phyloP scores from a whole-genome alignment of 2,329 filamentous ascomycete genomes.

The Colletotrichum eleusines region DNA sequence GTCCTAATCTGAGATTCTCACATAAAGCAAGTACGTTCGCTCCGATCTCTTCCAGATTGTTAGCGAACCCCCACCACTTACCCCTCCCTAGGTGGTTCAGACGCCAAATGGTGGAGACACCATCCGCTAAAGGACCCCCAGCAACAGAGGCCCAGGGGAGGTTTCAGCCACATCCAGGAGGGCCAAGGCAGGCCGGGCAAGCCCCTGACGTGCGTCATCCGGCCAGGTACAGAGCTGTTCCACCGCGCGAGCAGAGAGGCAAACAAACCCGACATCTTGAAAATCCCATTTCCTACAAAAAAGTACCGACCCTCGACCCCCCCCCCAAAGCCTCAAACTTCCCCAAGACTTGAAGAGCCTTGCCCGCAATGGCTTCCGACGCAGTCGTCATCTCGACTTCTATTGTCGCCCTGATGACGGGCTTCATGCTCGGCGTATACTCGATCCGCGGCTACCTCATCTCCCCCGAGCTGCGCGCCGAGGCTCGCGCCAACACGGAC shows the following conservation, averaged over 20 bases:
- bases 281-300: conserved; percentile 26
- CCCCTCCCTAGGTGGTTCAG: conserved; percentile 30
- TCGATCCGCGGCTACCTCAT: conserved; percentile 71
- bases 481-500: conserved; percentile 66
- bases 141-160: conserved; percentile 23
- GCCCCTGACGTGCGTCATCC: conserved; percentile 41
- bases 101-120: conserved; percentile 27
- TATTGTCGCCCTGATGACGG: conserved; percentile 78
- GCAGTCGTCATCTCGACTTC: conserved; percentile 77
- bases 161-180: conserved; percentile 30
- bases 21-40: conserved; percentile 22
- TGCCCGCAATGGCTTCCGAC: conserved; percentile 21
- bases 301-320: conserved; percentile 1
- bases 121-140: conserved; percentile 17
- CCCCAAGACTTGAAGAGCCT: background rate
- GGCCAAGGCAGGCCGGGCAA: conserved; percentile 21
- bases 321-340: background rate
- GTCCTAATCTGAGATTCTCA: conserved; percentile 25
- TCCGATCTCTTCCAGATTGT: conserved; percentile 16
- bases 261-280: conserved; percentile 22
- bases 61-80: conserved; percentile 31
- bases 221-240: conserved; percentile 25
- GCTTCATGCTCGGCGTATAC: conserved; percentile 87
- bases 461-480: conserved; percentile 65
- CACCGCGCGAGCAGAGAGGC: background rate